These are phyloP conservation scores for Artomyces pyxidatus DNA, from an alignment of 768 basidiomycete genomes.

Conservation along the genomic window DNA sequence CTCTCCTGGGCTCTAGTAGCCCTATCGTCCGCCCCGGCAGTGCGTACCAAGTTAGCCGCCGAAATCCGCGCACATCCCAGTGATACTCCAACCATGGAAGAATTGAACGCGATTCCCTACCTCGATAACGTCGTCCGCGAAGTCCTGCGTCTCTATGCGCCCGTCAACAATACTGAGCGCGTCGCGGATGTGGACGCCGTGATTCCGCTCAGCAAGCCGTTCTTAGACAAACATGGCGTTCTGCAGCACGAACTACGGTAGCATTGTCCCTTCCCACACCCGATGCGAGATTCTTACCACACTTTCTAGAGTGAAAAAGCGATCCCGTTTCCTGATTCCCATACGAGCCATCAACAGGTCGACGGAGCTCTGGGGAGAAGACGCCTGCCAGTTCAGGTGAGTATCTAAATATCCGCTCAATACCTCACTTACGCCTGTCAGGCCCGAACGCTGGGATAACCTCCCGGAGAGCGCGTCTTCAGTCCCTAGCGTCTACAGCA, in stretches of 20 bases:
- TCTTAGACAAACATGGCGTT: constrained; percentile 13
- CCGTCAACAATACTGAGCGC: constrained; percentile 11
- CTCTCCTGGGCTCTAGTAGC: constrained; percentile 54
- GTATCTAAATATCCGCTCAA: constrained; percentile 1
- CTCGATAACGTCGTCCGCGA: constrained; percentile 31
- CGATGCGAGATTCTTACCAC: not conserved
- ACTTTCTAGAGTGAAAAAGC: constrained; percentile 3
- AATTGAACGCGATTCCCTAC: constrained; percentile 56
- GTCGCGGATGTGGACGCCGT: constrained; percentile 10
- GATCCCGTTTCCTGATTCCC: constrained; percentile 8
- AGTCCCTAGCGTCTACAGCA: constrained; percentile 10
- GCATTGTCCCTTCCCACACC: not conserved
- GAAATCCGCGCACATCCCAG: constrained; percentile 46
- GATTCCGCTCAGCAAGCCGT: constrained; percentile 13
- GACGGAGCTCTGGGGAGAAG: constrained; percentile 14
- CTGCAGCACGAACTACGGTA: constrained; percentile 12
- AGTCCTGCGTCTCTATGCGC: constrained; percentile 10
- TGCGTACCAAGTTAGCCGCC: constrained; percentile 48
- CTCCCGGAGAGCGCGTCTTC: constrained; percentile 5
- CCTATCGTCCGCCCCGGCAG: constrained; percentile 36
- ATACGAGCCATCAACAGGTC: constrained; percentile 8
- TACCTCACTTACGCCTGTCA: not conserved
- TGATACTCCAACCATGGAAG: constrained; percentile 61
- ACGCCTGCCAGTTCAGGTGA: constrained; percentile 19
- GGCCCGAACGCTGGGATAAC: constrained; percentile 17